Evolutionary conservation across 202 grass and related monocot genomes (phyloP).

Genomic region (Dendrocalamus latiflorus): DNA sequence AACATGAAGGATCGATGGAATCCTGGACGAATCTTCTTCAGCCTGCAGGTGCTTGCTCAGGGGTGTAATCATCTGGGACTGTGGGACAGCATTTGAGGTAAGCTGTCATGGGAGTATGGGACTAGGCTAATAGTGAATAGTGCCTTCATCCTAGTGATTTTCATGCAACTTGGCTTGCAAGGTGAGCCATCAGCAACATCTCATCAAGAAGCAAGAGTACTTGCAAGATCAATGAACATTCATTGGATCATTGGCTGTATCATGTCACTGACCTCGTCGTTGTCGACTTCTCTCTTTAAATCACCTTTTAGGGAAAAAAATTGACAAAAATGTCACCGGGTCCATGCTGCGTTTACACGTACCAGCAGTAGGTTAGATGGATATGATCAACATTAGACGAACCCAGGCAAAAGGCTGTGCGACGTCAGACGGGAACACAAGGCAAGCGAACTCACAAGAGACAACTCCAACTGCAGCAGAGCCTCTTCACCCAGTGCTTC

Average conservation of each 20-base stretch:
- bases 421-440: background rate
- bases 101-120: background rate
- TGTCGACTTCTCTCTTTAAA: background rate
- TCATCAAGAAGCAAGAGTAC: background rate
- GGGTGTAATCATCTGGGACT: background rate
- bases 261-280: background rate
- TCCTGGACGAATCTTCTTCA: background rate
- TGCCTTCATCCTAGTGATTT: background rate
- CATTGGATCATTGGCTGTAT: too few species aligned
- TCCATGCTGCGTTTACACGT: background rate
- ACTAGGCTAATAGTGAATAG: background rate
- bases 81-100: background rate
- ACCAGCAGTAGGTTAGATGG: too few species aligned
- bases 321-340: background rate
- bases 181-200: background rate
- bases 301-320: background rate
- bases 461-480: too few species aligned
- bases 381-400: background rate
- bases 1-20: background rate
- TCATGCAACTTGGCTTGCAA: slow-evolving; percentile 15
- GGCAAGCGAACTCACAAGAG: too few species aligned
- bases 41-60: background rate
- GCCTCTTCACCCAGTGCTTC: background rate
- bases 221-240: background rate
- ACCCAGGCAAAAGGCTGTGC: background rate